Percentiles rank a stretch among this genome's conserved stretches.
Evolutionary conservation across 345 rosid species (phyloP).

Genomic region (Orychophragmus violaceus): DNA sequence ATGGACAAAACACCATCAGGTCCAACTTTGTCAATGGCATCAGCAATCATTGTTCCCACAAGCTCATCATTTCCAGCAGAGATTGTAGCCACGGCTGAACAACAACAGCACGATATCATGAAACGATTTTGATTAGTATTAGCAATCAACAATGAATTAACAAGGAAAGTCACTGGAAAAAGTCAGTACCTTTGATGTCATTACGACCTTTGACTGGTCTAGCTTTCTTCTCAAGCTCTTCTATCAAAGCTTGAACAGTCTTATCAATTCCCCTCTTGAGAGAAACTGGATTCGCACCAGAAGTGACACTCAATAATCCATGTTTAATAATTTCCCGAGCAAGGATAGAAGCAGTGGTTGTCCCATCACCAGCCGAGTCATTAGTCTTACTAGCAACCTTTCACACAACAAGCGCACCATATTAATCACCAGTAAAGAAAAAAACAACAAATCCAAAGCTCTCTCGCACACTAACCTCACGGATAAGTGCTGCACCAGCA

Average conservation of each 20-base stretch:
- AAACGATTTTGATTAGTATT: neutral
- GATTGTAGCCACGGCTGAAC: constrained; percentile 78
- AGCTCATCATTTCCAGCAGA: constrained; percentile 98
- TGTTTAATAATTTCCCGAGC: constrained; percentile 90
- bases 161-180: neutral
- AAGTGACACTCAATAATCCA: constrained; percentile 81
- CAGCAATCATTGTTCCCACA: constrained; percentile 82
- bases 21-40: constrained; percentile 98
- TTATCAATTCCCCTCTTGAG: constrained; percentile 87
- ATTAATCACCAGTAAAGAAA: constrained; percentile 33
- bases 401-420: neutral
- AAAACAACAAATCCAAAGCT: neutral
- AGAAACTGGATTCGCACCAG: constrained; percentile 95
- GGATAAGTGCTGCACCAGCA: constrained; percentile 98
- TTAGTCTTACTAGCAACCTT: constrained; percentile 99
- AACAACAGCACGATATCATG: neutral
- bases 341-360: constrained; percentile 90
- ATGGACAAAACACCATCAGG: constrained; percentile 99
- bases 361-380: constrained; percentile 98
- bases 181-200: constrained; percentile 62
- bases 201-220: constrained; percentile 86
- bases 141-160: neutral
- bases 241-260: constrained; percentile 65
- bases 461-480: constrained; percentile 56
- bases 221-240: constrained; percentile 79